Evolutionary conservation across 768 basidiomycete genomes (phyloP).

Genomic region (Suillus luteus): DNA sequence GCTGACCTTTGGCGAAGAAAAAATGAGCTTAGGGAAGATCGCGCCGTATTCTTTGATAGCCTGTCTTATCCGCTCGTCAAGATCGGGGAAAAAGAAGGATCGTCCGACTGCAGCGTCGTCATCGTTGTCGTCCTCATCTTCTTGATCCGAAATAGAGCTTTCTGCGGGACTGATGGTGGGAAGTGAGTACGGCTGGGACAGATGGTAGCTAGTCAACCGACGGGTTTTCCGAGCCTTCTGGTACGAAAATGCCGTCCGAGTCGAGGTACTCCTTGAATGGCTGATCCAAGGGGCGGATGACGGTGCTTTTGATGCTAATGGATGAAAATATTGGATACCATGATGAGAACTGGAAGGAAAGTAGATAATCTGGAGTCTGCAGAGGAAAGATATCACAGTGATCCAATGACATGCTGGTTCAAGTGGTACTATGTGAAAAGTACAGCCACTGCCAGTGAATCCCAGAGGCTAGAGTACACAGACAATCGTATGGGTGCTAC

Average conservation of each 20-base stretch:
- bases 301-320: slow-evolving; percentile 68
- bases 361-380: slow-evolving; percentile 52
- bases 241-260: slow-evolving; percentile 83
- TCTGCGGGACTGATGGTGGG: slow-evolving; percentile 45
- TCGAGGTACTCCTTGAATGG: slow-evolving; percentile 74
- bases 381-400: slow-evolving; percentile 46
- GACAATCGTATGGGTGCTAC: too few relatives aligned
- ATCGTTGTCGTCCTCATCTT: slow-evolving; percentile 35
- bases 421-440: too few relatives aligned
- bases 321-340: slow-evolving; percentile 78
- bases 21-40: slow-evolving; percentile 96
- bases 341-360: slow-evolving; percentile 78
- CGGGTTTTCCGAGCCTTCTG: slow-evolving; percentile 76
- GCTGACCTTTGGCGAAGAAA: slow-evolving; percentile 86
- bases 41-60: slow-evolving; percentile 71
- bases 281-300: slow-evolving; percentile 66
- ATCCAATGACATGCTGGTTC: too few relatives aligned
- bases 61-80: slow-evolving; percentile 72
- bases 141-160: slow-evolving; percentile 63
- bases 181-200: slow-evolving; percentile 37
- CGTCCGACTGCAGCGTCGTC: slow-evolving; percentile 38
- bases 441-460: too few relatives aligned
- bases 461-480: too few relatives aligned
- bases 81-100: slow-evolving; percentile 73
- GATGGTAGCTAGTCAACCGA: slow-evolving; percentile 39